phyloP scores from a whole-genome alignment of 768 basidiomycete genomes.

The Psilocybe sp. region DNA sequence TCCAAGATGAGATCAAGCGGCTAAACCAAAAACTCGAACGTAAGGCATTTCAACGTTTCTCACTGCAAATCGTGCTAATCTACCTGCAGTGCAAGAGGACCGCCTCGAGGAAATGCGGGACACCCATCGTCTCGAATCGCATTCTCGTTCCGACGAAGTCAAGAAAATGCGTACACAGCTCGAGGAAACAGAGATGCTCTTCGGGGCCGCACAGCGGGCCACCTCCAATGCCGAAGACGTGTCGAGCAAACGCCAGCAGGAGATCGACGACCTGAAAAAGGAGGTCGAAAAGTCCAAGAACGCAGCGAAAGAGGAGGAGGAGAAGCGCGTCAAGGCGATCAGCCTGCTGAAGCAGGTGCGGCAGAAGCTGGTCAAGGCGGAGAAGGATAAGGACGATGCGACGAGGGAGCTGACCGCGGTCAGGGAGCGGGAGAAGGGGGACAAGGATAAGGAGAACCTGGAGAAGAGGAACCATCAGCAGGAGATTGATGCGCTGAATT shows the following conservation, averaged over 20 bases:
- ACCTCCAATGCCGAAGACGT: constrained; percentile 48
- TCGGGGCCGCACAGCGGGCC: constrained; percentile 54
- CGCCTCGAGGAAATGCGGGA: constrained; percentile 83
- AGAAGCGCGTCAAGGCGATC: constrained; percentile 94
- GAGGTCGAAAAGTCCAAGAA: constrained; percentile 63
- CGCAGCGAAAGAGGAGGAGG: constrained; percentile 88
- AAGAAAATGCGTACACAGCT: constrained; percentile 68
- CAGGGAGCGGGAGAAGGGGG: constrained; percentile 52
- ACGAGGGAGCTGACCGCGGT: constrained; percentile 50
- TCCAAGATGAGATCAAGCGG: constrained; percentile 77
- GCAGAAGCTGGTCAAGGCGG: constrained; percentile 93
- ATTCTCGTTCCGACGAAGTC: constrained; percentile 76
- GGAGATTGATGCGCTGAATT: constrained; percentile 60
- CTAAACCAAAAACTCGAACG: constrained; percentile 71
- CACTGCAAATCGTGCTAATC: neutral
- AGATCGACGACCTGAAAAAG: constrained; percentile 55
- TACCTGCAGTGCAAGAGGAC: constrained; percentile 69
- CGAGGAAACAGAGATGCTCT: constrained; percentile 64
- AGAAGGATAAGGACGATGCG: constrained; percentile 88
- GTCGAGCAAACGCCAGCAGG: constrained; percentile 45
- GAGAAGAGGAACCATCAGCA: constrained; percentile 55
- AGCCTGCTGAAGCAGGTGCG: constrained; percentile 92
- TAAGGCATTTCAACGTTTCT: constrained; percentile 32
- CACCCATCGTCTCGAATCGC: constrained; percentile 74
- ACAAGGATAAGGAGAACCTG: constrained; percentile 51